Conservation (phyloP, 805 yeast species). For the Lachancea quebecensis region DNA sequence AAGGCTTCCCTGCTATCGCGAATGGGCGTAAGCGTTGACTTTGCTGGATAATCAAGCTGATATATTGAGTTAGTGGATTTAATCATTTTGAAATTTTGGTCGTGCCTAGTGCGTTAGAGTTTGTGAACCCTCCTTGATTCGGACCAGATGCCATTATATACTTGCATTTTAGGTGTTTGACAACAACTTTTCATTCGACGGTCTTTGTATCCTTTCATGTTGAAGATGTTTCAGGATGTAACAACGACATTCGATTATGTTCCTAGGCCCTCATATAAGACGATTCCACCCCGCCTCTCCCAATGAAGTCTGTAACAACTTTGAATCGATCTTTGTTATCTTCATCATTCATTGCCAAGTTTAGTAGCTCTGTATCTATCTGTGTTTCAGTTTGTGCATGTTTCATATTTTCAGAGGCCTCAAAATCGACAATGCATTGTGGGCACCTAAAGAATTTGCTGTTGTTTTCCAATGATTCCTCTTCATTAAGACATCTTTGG, state of each 20-base stretch:
- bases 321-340: constrained; percentile 56
- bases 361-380: constrained; percentile 57
- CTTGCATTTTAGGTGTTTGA: background rate
- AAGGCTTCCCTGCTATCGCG: constrained; percentile 27
- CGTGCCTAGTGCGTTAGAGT: background rate
- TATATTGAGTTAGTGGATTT: constrained; percentile 20
- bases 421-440: constrained; percentile 62
- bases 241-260: constrained; percentile 1
- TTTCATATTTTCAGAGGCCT: constrained; percentile 53
- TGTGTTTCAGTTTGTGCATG: constrained; percentile 55
- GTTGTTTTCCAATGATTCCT: constrained; percentile 19
- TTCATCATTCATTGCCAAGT: constrained; percentile 45
- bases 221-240: background rate
- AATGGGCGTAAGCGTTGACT: constrained; percentile 27
- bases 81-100: constrained; percentile 16
- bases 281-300: constrained; percentile 76
- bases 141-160: background rate
- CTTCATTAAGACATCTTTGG: constrained; percentile 63
- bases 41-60: constrained; percentile 20
- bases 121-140: background rate
- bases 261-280: background rate
- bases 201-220: background rate
- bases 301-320: constrained; percentile 72
- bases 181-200: background rate
- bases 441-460: constrained; percentile 51